Percentiles rank a stretch among this genome's conserved stretches.
phyloP scores from a whole-genome alignment of 2,329 filamentous ascomycete genomes.

The Sporothrix humicola region DNA sequence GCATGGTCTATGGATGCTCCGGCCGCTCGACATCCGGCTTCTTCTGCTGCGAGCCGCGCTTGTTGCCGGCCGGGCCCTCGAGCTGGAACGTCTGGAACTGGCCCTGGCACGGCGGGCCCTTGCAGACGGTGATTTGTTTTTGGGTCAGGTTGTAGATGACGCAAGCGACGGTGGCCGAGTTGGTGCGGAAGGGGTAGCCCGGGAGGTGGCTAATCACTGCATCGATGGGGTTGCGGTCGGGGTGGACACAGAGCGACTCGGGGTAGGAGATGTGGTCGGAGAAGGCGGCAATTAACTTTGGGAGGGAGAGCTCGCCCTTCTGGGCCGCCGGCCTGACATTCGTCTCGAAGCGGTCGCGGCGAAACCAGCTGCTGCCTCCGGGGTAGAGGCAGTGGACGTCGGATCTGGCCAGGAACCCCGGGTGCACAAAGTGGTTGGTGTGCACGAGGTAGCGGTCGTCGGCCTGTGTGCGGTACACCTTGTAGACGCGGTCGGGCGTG shows the following conservation, averaged over 20 bases:
- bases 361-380: slow-evolving; percentile 40
- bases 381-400: slow-evolving; percentile 38
- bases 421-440: slow-evolving; percentile 41
- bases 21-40: slow-evolving; percentile 18
- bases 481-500: slow-evolving; percentile 38
- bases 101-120: slow-evolving; percentile 40
- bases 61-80: slow-evolving; percentile 24
- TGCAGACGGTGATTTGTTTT: slow-evolving; percentile 38
- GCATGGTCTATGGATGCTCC: slow-evolving; percentile 5
- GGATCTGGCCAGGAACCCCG: slow-evolving; percentile 36
- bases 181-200: slow-evolving; percentile 35
- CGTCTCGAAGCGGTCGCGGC: slow-evolving; percentile 35
- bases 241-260: slow-evolving; percentile 39
- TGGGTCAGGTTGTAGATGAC: slow-evolving; percentile 40
- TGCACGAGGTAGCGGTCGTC: slow-evolving; percentile 41
- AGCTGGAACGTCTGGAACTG: slow-evolving; percentile 35
- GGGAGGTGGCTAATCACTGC: slow-evolving; percentile 33
- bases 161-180: slow-evolving; percentile 39
- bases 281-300: slow-evolving; percentile 37
- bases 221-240: slow-evolving; percentile 33
- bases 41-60: slow-evolving; percentile 26
- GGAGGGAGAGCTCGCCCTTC: slow-evolving; percentile 24
- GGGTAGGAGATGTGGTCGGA: slow-evolving; percentile 40
- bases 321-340: slow-evolving; percentile 30
- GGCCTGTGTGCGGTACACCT: slow-evolving; percentile 33